phyloP scores from a whole-genome alignment of 305 asterid species.

The Withania somnifera region DNA sequence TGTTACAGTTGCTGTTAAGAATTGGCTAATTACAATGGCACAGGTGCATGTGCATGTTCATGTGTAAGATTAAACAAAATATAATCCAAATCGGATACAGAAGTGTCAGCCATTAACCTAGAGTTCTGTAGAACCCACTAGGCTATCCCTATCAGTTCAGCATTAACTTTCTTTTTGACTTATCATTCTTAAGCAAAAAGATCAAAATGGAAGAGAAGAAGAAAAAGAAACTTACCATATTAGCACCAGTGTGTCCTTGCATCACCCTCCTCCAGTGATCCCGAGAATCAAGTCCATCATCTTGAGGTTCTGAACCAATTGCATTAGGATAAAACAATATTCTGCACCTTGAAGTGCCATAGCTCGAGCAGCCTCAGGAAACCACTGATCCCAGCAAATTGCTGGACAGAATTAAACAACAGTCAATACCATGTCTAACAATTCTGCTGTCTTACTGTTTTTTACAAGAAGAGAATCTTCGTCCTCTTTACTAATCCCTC shows the following conservation, averaged over 20 bases:
- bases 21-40: not conserved
- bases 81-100: not conserved
- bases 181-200: not conserved
- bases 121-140: not conserved
- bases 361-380: slow-evolving; percentile 98
- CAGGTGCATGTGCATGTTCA: not conserved
- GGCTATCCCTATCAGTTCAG: not conserved
- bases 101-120: not conserved
- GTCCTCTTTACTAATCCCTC: not conserved
- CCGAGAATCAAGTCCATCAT: slow-evolving; percentile 78
- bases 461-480: not conserved
- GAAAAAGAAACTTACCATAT: slow-evolving; percentile 49
- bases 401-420: slow-evolving; percentile 22
- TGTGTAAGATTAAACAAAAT: not conserved
- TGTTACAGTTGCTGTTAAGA: not conserved
- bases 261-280: slow-evolving; percentile 96
- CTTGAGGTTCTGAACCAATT: slow-evolving; percentile 99
- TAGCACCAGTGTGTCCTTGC: slow-evolving; percentile 99
- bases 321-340: slow-evolving; percentile 90
- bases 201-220: slow-evolving; percentile 2
- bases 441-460: not conserved
- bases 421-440: not conserved
- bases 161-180: not conserved
- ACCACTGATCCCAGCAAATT: slow-evolving; percentile 99
- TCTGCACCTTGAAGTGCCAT: slow-evolving; percentile 98